Conservation (phyloP, 192 early-diverging fungal species). For the Dissophora globulifera region DNA sequence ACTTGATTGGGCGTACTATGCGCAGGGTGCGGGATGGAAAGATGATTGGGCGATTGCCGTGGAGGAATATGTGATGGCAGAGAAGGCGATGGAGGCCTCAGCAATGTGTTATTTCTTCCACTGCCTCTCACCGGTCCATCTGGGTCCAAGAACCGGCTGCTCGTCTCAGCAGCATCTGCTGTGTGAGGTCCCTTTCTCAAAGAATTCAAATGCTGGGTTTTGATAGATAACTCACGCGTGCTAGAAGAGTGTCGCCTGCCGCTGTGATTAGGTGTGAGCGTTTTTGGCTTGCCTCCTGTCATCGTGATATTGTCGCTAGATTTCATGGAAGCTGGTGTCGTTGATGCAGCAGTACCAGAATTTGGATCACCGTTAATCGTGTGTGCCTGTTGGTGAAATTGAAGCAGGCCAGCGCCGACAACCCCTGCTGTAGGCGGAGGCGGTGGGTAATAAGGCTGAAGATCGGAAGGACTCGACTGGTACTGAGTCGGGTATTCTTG, state of each 20-base stretch:
- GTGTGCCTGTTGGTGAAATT: not conserved
- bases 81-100: slow-evolving; percentile 10
- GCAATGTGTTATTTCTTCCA: not conserved
- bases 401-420: not conserved
- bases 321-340: not conserved
- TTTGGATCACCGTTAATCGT: not conserved
- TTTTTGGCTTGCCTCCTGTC: not conserved
- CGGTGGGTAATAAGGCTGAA: slow-evolving; percentile 40
- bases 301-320: not conserved
- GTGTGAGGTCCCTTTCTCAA: slow-evolving; percentile 27
- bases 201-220: slow-evolving; percentile 16
- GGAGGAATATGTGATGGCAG: slow-evolving; percentile 6
- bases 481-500: not conserved
- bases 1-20: not conserved
- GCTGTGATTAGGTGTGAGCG: not conserved
- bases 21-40: slow-evolving; percentile 12
- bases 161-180: slow-evolving; percentile 7
- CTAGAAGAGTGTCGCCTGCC: slow-evolving; percentile 32
- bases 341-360: not conserved
- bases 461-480: not conserved
- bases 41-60: slow-evolving; percentile 29
- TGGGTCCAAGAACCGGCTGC: not conserved
- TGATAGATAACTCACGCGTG: slow-evolving; percentile 6
- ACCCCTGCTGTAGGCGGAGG: slow-evolving; percentile 3
- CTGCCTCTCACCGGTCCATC: not conserved